A percentile compares a stretch with the other conserved stretches of the same genome.
These are phyloP conservation scores for Malus hybrid DNA, from an alignment of 331 rosid species.

Conservation along the genomic window DNA sequence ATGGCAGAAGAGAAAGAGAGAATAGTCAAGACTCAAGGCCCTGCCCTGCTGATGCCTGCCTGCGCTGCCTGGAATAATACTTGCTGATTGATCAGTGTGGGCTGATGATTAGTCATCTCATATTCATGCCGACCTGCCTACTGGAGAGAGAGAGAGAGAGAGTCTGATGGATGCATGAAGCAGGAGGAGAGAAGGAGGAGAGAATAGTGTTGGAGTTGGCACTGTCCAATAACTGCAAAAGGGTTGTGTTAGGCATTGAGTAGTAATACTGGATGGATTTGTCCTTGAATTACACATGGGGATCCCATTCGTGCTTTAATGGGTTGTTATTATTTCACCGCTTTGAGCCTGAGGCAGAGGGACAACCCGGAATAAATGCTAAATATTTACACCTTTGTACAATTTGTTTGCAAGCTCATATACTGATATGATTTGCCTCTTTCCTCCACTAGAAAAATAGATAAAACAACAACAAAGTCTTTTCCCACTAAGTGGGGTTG, in stretches of 20 bases:
- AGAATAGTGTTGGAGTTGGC: not conserved
- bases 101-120: conserved; percentile 9
- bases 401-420: not conserved
- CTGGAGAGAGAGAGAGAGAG: not conserved
- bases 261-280: not conserved
- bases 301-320: not conserved
- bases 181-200: not conserved
- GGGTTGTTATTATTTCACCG: not conserved
- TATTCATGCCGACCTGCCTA: not conserved
- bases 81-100: not conserved
- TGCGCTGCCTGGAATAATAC: not conserved
- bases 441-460: not conserved
- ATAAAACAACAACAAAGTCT: too few species aligned
- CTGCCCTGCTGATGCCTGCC: not conserved
- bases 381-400: not conserved
- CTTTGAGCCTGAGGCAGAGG: not conserved
- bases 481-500: too few species aligned
- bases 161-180: too few species aligned
- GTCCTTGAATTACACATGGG: not conserved
- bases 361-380: not conserved
- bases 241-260: not conserved
- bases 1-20: too few species aligned
- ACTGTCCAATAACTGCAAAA: conserved; percentile 7
- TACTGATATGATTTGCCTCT: not conserved
- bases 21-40: conserved; percentile 4